Percentiles rank a stretch among this genome's conserved stretches.
Evolutionary conservation across 1,284 basidiomycete genomes (phyloP).

Genomic region (Rhodotorula mucilaginosa): DNA sequence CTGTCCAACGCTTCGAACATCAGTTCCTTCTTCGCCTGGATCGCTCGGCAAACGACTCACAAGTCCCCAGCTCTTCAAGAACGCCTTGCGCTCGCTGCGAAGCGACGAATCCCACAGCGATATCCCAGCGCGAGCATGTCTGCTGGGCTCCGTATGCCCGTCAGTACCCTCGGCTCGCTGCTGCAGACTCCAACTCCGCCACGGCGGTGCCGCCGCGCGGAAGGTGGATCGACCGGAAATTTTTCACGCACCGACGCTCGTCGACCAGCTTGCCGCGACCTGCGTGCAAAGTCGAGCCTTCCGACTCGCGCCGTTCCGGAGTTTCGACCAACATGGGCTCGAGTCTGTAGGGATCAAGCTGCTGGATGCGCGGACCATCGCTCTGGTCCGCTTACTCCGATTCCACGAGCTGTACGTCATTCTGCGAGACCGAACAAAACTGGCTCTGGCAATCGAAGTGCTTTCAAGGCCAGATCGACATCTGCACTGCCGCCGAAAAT

Average conservation of each 20-base stretch:
- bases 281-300: conserved; percentile 7
- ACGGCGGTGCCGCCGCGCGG: too few relatives aligned
- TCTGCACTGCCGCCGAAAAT: too few relatives aligned
- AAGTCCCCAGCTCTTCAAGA: conserved; percentile 40
- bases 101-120: conserved; percentile 40
- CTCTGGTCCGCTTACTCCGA: too few relatives aligned
- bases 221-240: too few relatives aligned
- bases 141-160: background rate
- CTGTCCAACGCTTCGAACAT: background rate
- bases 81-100: conserved; percentile 40
- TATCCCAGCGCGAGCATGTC: background rate
- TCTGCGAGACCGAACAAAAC: too few relatives aligned
- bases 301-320: background rate
- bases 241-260: background rate
- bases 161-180: background rate
- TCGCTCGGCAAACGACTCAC: conserved; percentile 28
- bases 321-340: conserved; percentile 2
- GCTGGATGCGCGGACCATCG: background rate
- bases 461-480: too few relatives aligned
- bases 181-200: too few relatives aligned
- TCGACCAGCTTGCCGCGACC: background rate
- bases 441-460: too few relatives aligned
- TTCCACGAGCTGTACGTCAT: too few relatives aligned
- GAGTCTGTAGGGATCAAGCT: background rate
- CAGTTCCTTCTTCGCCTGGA: background rate